Base-by-base conservation (phyloP, 345 rosid species). In the Bretschneidera sinensis region DNA sequence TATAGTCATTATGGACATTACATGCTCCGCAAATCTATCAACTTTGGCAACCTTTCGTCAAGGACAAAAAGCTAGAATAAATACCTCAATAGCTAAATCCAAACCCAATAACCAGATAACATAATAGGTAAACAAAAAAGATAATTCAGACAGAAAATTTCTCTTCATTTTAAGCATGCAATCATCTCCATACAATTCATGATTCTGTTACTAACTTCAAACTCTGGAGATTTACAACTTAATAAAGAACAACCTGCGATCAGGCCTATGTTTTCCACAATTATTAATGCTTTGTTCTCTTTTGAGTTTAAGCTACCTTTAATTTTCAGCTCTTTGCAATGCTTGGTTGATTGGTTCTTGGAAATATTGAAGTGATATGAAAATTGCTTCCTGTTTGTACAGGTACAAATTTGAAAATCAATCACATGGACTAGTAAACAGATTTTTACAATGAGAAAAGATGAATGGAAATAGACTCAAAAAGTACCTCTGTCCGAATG, bases 291-390 rank as follows among this genome's bases (percentile, higher is more conserved):
- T 9, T 31, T 9, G 4, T 22, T 54, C n/a, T 24, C 17, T 9
- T 2, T 2, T 15, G 33, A 18, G 15, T 43, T 67, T 62, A 31
- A 17, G 25, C 39, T 68, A 19, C 20, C 55, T 47, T 49, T 22
- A 54, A 55, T 19, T 65, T 54, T 59, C 67, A 54, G 60, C 56
- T 78, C 76, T 64, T 68, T 35, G 74, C 73, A 85, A 49, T 23
- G 88, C 86, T 52, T 84, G 71, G 72, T 55, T 70, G 28, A 87
- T 77, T 60, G 95, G 95, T 66, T 87, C 97, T 63, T 83, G 95
- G 71, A 90, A 90, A 65, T 83, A 90, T 71, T 90, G 95, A 58
- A 90, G 97, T 51, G 92, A 87, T 51, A 87, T 83, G 21, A 90
- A 79, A n/a, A 90, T 79, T 10, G 92, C 92, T 76, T 87, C 95